These are phyloP conservation scores for Vigna reflexopilosa DNA, from an alignment of 306 rosid species.

Conservation along the genomic window DNA sequence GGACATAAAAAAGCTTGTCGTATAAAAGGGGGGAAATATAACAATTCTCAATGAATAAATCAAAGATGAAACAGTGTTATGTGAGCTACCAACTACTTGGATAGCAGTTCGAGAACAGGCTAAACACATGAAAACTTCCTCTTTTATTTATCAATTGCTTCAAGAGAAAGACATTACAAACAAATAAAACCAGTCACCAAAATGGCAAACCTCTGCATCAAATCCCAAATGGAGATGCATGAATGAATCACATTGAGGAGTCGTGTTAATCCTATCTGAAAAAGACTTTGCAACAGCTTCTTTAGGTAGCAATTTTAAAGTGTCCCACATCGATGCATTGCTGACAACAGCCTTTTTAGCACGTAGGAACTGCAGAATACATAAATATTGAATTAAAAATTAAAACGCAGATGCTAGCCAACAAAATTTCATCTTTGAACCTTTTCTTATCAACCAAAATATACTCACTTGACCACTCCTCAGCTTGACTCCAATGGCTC, in stretches of 20 bases:
- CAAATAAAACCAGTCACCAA: slow-evolving; percentile 22
- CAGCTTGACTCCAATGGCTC: slow-evolving; percentile 85
- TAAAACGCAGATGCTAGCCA: neutral
- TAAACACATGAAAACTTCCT: neutral
- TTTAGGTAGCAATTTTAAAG: slow-evolving; percentile 72
- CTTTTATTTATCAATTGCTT: slow-evolving; percentile 22
- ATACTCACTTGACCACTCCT: slow-evolving; percentile 72
- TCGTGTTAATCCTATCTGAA: slow-evolving; percentile 56
- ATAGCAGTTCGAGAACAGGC: neutral
- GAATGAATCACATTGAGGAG: slow-evolving; percentile 91
- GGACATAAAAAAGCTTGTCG: neutral
- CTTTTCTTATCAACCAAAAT: slow-evolving; percentile 24
- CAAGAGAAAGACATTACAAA: slow-evolving; percentile 32
- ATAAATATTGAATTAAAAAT: slow-evolving; percentile 20
- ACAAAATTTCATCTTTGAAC: neutral
- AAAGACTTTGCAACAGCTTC: slow-evolving; percentile 73
- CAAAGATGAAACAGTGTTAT: neutral
- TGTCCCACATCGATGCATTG: slow-evolving; percentile 96
- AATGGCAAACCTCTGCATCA: slow-evolving; percentile 72
- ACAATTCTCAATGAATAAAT: slow-evolving; percentile 19
- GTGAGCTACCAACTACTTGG: neutral
- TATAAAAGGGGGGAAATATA: neutral
- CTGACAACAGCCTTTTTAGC: slow-evolving; percentile 91
- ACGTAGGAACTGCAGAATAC: slow-evolving; percentile 69
- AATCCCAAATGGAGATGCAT: slow-evolving; percentile 99